Evolutionary conservation across 1,139 yeast species (phyloP).

Genomic region (Magnusiomyces fungicola): DNA sequence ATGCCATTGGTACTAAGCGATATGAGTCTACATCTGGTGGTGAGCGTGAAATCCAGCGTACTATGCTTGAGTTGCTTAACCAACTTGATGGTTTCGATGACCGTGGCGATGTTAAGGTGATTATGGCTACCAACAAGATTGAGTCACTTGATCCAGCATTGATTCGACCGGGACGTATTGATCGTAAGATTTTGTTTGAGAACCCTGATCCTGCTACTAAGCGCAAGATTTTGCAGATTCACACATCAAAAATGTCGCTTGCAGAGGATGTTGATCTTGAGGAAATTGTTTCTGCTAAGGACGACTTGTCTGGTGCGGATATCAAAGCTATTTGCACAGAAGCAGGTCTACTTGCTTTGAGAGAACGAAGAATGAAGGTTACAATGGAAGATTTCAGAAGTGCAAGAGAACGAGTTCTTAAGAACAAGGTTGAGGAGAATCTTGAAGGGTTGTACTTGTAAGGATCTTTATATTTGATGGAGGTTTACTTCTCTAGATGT

Average conservation of each 20-base stretch:
- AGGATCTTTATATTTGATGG: too few relatives aligned
- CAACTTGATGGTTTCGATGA: conserved; percentile 98
- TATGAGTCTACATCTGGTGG: conserved; percentile 96
- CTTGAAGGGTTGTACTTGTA: conserved; percentile 89
- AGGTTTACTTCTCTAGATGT: too few relatives aligned
- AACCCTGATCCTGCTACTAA: conserved; percentile 91
- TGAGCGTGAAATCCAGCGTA: conserved; percentile 96
- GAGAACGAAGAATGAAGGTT: conserved; percentile 98
- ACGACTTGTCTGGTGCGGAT: conserved; percentile 96
- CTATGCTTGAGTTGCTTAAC: conserved; percentile 93
- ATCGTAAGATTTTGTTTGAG: conserved; percentile 92
- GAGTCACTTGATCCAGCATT: conserved; percentile 96
- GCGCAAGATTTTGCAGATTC: conserved; percentile 87
- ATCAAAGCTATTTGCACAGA: conserved; percentile 98
- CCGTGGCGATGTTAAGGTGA: conserved; percentile 95
- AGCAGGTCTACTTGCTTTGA: conserved; percentile 89
- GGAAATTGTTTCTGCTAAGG: conserved; percentile 84
- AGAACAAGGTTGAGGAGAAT: conserved; percentile 95
- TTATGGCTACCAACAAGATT: conserved; percentile 97
- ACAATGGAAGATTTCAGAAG: conserved; percentile 89
- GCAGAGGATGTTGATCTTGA: conserved; percentile 85
- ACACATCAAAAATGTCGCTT: conserved; percentile 90
- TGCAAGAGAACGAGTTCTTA: conserved; percentile 94
- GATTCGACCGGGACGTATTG: conserved; percentile 98
- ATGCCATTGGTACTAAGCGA: conserved; percentile 97